A percentile compares a stretch with the other conserved stretches of the same genome.
phyloP scores from a whole-genome alignment of 2,329 filamentous ascomycete genomes.

The Fusarium tupiense region DNA sequence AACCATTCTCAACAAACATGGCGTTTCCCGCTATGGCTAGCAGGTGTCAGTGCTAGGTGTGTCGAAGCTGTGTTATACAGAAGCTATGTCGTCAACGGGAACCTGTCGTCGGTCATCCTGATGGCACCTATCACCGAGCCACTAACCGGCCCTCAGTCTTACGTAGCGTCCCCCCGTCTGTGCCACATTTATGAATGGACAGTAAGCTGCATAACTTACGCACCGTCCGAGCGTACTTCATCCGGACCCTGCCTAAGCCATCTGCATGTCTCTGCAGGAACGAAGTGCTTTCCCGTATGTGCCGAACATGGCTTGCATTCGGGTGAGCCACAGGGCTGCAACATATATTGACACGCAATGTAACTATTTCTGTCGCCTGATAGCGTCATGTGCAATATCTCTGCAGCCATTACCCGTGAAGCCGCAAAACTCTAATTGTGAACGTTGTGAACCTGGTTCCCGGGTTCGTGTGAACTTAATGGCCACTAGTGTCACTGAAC shows the following conservation, averaged over 20 bases:
- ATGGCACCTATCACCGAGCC: neutral
- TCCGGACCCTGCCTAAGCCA: neutral
- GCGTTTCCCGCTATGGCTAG: fast-evolving
- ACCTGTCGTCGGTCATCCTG: neutral
- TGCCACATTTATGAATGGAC: neutral
- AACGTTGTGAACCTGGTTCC: neutral
- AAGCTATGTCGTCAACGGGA: neutral
- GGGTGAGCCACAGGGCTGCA: neutral
- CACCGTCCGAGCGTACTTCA: neutral
- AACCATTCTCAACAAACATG: neutral
- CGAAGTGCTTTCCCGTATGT: neutral
- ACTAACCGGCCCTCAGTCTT: neutral
- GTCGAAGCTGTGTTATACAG: neutral
- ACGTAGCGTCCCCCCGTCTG: neutral
- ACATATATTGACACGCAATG: neutral
- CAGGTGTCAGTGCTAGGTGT: no score
- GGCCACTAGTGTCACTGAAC: neutral
- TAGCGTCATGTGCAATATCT: neutral
- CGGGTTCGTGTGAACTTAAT: neutral
- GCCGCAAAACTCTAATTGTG: slow-evolving; percentile 1
- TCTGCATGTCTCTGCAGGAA: neutral
- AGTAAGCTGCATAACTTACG: neutral
- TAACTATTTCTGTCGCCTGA: neutral
- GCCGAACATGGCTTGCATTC: neutral
- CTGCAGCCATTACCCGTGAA: neutral